Conservation (phyloP, 495 filamentous ascomycete genomes). For the Aspergillus funiculosus region DNA sequence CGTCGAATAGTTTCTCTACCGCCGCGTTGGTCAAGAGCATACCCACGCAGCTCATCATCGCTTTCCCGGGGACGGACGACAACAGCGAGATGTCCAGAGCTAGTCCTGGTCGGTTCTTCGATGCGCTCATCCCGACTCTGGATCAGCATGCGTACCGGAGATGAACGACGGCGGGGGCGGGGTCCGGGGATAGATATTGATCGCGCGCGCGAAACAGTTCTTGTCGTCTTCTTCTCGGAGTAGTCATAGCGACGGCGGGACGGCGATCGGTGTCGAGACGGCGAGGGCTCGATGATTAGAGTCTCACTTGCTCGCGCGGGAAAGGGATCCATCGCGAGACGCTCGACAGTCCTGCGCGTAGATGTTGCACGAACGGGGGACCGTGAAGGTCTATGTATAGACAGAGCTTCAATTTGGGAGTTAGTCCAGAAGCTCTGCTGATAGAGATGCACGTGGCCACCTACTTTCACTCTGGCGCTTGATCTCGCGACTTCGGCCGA, state of each 20-base stretch:
- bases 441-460: conserved; percentile 15
- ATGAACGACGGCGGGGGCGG: conserved; percentile 32
- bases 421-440: conserved; percentile 2
- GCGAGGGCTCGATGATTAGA: conserved; percentile 30
- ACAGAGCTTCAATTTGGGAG: conserved; percentile 22
- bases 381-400: conserved; percentile 19
- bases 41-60: conserved; percentile 53
- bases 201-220: conserved; percentile 33
- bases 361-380: conserved; percentile 27
- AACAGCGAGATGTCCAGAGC: conserved; percentile 49
- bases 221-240: conserved; percentile 23
- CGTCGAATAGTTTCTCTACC: conserved; percentile 40
- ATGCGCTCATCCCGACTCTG: conserved; percentile 22
- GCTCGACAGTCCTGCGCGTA: conserved; percentile 28
- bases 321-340: conserved; percentile 28
- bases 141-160: conserved; percentile 23
- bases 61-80: conserved; percentile 45
- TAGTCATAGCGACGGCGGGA: conserved; percentile 23
- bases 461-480: conserved; percentile 32
- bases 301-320: conserved; percentile 23
- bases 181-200: conserved; percentile 34
- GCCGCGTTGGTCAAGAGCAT: conserved; percentile 47
- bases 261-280: conserved; percentile 24
- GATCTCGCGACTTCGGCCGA: conserved; percentile 70
- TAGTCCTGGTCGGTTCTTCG: conserved; percentile 44